These are phyloP conservation scores for Senna tora DNA, from an alignment of 306 rosid species.

Conservation along the genomic window DNA sequence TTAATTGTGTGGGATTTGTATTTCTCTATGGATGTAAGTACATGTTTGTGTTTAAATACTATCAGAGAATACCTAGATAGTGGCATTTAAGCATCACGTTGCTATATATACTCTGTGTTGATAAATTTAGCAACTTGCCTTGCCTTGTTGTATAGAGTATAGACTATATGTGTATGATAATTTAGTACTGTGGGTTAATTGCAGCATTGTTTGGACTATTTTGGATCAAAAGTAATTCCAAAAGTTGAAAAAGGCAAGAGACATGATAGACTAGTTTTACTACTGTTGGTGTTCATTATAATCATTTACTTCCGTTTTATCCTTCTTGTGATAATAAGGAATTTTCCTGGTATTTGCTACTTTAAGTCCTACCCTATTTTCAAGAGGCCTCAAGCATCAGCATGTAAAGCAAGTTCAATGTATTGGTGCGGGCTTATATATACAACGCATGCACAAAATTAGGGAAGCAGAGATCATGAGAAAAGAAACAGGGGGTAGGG, in stretches of 20 bases:
- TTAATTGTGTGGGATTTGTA: conserved; percentile 12
- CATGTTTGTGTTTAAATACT: conserved; percentile 2
- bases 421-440: background rate
- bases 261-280: background rate
- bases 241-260: background rate
- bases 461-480: too few relatives aligned
- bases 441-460: too few relatives aligned
- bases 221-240: too few relatives aligned
- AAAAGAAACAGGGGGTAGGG: too few relatives aligned
- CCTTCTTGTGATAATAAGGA: background rate
- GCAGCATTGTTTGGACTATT: background rate
- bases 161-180: background rate
- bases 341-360: background rate
- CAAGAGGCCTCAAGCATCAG: background rate
- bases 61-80: background rate
- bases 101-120: background rate
- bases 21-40: conserved; percentile 6
- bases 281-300: background rate
- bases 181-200: background rate
- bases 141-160: background rate
- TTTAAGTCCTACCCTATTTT: background rate
- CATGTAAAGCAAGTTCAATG: background rate
- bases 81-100: background rate
- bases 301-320: background rate
- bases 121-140: conserved; percentile 1